These are phyloP conservation scores for Fusarium pseudocircinatum DNA, from an alignment of 2,329 filamentous ascomycete species.

Conservation along the genomic window DNA sequence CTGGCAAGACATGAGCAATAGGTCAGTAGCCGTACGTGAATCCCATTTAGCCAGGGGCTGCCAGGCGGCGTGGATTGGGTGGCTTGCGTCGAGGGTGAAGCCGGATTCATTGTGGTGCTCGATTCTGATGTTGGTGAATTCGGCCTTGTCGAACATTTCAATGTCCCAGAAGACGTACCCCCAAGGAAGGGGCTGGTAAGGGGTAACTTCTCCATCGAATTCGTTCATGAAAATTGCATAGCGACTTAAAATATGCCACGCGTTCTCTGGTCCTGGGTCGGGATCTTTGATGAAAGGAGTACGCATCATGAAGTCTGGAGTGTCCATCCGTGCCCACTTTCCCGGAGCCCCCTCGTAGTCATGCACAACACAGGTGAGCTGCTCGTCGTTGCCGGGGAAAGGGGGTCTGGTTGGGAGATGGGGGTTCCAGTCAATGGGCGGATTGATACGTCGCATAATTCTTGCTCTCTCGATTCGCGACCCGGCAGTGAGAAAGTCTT, in stretches of 20 bases:
- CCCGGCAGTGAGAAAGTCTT: conserved; percentile 1
- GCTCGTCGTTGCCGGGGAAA: neutral
- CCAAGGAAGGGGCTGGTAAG: neutral
- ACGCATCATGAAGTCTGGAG: neutral
- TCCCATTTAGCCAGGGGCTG: neutral
- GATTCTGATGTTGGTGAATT: neutral
- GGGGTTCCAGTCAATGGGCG: neutral
- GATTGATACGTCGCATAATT: neutral
- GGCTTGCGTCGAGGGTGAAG: neutral
- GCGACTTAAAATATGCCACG: neutral
- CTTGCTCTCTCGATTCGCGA: neutral
- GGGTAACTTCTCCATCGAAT: too few relatives aligned
- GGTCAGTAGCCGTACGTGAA: neutral
- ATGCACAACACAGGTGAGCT: neutral
- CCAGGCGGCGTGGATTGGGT: neutral
- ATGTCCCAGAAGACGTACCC: conserved; percentile 25
- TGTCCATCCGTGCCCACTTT: neutral
- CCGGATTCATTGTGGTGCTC: neutral
- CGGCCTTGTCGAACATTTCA: neutral
- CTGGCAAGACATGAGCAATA: neutral
- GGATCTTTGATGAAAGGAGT: conserved; percentile 11
- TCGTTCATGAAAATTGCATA: neutral
- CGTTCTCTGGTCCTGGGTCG: neutral
- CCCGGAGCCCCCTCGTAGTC: neutral
- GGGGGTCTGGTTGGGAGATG: neutral